Evolutionary conservation across 148 eudicot genomes (phyloP).

Genomic region (Chenopodium formosanum): DNA sequence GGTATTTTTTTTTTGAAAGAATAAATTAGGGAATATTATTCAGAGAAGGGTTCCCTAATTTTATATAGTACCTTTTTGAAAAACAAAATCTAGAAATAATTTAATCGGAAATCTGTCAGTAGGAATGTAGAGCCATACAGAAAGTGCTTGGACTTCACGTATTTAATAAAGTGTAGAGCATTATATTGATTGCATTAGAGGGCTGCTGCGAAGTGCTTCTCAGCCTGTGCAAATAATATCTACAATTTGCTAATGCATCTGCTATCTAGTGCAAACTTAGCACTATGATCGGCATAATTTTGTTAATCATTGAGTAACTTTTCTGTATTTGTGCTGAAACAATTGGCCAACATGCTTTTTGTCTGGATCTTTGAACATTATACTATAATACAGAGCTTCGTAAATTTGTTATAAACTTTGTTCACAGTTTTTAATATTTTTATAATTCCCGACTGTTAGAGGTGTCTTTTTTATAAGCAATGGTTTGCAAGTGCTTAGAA

Average conservation of each 20-base stretch:
- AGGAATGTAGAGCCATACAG: neutral
- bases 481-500: neutral
- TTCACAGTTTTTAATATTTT: neutral
- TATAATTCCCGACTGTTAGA: neutral
- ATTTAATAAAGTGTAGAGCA: neutral
- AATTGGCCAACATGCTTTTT: conserved; percentile 7
- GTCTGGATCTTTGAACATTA: neutral
- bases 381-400: neutral
- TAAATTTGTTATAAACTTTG: neutral
- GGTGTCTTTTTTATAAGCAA: neutral
- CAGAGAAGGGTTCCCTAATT: neutral
- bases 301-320: conserved; percentile 8
- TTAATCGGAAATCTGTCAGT: neutral
- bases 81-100: neutral
- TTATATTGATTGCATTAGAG: conserved; percentile 14
- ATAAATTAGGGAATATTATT: neutral
- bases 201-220: conserved; percentile 18
- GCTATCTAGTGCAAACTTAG: neutral
- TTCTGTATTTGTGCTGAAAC: neutral
- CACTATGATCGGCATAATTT: conserved; percentile 1
- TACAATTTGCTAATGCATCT: conserved; percentile 15
- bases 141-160: conserved; percentile 14
- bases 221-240: conserved; percentile 3
- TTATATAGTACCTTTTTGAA: neutral
- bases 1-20: too few relatives aligned